Conservation (phyloP, 495 filamentous ascomycete species). For the Lindgomyces ingoldianus region DNA sequence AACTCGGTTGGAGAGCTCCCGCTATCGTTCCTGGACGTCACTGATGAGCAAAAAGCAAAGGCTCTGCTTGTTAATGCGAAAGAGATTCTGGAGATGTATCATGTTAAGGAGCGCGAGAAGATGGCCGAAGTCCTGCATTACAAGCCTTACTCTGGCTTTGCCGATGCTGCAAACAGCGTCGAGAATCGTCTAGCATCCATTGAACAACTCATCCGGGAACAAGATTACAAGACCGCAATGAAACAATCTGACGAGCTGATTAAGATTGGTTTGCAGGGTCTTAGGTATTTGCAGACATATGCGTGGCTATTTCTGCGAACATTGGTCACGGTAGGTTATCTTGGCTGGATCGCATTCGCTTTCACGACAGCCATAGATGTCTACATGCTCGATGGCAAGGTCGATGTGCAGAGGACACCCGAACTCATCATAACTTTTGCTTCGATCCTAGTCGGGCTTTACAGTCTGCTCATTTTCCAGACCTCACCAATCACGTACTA, state of each 20-base stretch:
- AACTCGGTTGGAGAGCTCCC: conserved; percentile 97
- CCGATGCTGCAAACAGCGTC: conserved; percentile 62
- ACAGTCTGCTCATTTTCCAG: conserved; percentile 76
- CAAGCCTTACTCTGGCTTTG: conserved; percentile 66
- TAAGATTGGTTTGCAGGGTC: conserved; percentile 72
- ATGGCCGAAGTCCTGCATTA: conserved; percentile 72
- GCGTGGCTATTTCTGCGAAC: conserved; percentile 97
- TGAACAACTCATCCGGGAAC: conserved; percentile 63
- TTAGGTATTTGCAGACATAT: conserved; percentile 92
- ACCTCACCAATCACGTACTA: conserved; percentile 85
- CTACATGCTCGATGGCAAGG: conserved; percentile 82
- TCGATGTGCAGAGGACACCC: conserved; percentile 62
- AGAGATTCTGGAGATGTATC: conserved; percentile 92
- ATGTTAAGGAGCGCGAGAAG: conserved; percentile 89
- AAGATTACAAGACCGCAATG: conserved; percentile 74
- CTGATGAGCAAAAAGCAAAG: conserved; percentile 73
- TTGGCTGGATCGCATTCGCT: conserved; percentile 96
- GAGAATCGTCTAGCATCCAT: conserved; percentile 69
- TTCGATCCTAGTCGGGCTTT: conserved; percentile 71
- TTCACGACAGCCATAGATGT: conserved; percentile 89
- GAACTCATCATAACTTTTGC: conserved; percentile 68
- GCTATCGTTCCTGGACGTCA: conserved; percentile 73
- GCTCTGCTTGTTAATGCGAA: conserved; percentile 83
- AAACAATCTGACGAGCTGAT: conserved; percentile 72
- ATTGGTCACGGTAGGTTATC: conserved; percentile 86